Conservation (phyloP, 208 protist species). For the Vickermania spadyakhi region DNA sequence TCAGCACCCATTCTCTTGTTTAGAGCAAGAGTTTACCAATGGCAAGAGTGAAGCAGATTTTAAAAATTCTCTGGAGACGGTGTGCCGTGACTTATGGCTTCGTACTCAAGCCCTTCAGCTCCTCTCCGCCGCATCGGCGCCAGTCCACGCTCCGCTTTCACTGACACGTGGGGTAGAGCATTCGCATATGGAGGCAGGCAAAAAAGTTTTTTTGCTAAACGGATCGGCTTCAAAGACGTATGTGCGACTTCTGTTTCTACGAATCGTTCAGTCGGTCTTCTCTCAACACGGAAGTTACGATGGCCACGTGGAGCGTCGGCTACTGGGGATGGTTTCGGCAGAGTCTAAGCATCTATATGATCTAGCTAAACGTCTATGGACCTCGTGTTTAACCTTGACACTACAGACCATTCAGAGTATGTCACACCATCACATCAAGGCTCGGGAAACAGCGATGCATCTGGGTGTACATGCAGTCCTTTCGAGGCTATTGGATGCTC, state of each 20-base stretch:
- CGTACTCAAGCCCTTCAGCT: background rate
- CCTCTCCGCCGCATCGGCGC: background rate
- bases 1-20: background rate
- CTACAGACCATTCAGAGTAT: background rate
- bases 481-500: background rate
- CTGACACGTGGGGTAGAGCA: background rate
- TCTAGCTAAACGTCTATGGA: background rate
- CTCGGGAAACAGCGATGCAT: background rate
- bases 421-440: background rate
- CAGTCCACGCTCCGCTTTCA: background rate
- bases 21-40: background rate
- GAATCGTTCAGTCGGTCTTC: background rate
- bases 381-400: background rate
- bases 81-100: background rate
- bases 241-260: conserved; percentile 5
- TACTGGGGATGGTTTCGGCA: background rate
- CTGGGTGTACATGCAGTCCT: background rate
- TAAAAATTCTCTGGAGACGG: background rate
- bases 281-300: background rate
- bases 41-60: background rate
- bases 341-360: background rate
- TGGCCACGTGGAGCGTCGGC: background rate
- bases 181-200: background rate
- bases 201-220: background rate
- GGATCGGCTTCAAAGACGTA: conserved; percentile 3